Evolutionary conservation across 2,329 filamentous ascomycete genomes (phyloP).

Genomic region (Cercospora sojina): DNA sequence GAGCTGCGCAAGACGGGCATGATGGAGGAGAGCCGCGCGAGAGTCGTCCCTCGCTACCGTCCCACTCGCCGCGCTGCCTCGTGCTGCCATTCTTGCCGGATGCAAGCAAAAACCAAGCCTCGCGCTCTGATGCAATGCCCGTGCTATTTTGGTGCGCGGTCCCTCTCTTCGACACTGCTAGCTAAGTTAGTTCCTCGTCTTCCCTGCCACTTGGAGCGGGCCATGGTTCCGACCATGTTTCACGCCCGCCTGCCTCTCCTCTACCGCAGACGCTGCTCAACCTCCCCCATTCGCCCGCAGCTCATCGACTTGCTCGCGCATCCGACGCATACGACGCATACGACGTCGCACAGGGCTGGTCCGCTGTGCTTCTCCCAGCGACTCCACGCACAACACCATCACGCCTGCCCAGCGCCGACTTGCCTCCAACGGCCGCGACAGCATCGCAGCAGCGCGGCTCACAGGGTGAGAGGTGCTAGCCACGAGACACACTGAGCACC

Average conservation of each 20-base stretch:
- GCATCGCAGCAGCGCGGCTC: conserved; percentile 1
- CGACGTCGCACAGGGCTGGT: not conserved
- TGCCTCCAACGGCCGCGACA: not conserved
- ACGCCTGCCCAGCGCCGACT: not conserved
- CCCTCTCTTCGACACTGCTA: not conserved
- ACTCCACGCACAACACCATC: not conserved
- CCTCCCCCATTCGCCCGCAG: not conserved
- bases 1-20: not conserved
- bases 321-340: not conserved
- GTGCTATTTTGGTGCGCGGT: not conserved
- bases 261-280: not conserved
- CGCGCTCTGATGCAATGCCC: not conserved
- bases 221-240: not conserved
- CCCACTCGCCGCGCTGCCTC: not conserved
- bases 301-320: not conserved
- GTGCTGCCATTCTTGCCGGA: not conserved
- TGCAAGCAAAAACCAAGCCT: not conserved
- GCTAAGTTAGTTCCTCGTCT: too few species aligned
- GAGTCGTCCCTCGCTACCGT: not conserved
- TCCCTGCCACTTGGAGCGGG: not conserved
- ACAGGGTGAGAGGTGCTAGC: not conserved
- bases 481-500: not conserved
- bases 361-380: not conserved
- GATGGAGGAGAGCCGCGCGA: not conserved
- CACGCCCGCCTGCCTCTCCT: not conserved